Evolutionary conservation across 176 grass and related monocot species (phyloP).

Genomic region (Avena sativa): DNA sequence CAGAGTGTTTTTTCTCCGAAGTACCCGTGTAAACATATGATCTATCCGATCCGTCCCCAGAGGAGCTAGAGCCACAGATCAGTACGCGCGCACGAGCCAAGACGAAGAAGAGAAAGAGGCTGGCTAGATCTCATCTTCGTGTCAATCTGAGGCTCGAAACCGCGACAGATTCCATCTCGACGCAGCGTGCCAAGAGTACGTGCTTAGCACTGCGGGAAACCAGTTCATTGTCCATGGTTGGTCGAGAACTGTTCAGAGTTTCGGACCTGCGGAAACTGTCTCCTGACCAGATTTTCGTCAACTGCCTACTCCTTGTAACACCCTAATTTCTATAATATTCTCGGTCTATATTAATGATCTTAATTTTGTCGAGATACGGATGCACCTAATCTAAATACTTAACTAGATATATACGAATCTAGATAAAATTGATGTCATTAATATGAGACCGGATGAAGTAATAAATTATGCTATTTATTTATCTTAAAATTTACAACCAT

Average conservation of each 20-base stretch:
- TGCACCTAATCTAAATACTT: too few species aligned
- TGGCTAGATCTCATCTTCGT: neutral
- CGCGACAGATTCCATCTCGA: neutral
- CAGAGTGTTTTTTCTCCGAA: neutral
- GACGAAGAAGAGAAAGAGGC: neutral
- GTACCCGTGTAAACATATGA: too few species aligned
- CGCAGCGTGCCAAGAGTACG: neutral
- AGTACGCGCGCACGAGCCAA: conserved; percentile 35
- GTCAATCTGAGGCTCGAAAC: conserved; percentile 18
- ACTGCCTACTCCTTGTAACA: neutral
- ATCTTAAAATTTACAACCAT: too few species aligned
- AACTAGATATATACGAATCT: too few species aligned
- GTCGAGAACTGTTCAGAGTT: conserved; percentile 41
- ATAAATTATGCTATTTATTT: too few species aligned
- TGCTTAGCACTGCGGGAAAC: conserved; percentile 4
- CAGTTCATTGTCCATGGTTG: conserved; percentile 17
- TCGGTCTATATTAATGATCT: too few species aligned
- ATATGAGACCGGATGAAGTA: too few species aligned
- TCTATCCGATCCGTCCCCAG: neutral
- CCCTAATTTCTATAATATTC: too few species aligned
- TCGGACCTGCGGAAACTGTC: conserved; percentile 14
- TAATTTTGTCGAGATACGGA: too few species aligned
- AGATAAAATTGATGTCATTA: too few species aligned
- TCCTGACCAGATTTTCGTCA: conserved; percentile 21
- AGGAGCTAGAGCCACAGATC: conserved; percentile 29